Base-by-base conservation (phyloP, 1,139 yeast species). In the Candida gigantensis region DNA sequence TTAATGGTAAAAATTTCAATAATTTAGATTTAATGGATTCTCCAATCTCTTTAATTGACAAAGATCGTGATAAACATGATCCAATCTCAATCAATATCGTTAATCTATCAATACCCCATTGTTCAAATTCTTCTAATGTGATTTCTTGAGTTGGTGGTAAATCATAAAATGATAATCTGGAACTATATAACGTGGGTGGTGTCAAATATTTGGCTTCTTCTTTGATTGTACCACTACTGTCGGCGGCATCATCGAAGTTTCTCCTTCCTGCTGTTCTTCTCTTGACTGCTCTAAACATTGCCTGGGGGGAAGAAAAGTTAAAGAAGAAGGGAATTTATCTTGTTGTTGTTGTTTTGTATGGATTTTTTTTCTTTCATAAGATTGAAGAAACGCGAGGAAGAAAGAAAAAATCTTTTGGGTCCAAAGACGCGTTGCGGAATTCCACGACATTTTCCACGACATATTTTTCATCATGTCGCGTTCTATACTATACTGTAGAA, bases 101-200 rank as follows among this genome's bases (percentile, higher is more conserved):
- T 46, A 92, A 72, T 44, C 99, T 69, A 53, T 92, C 97, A 34
- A 92, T 84, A 6, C 97, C 97, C 97, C 97, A 92, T 12, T 73
- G 72, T 60, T 92, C 98, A 58, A 92, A 94, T 55, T 92, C 86
- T 47, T 90, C 97, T 25, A 92, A 58, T 0, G 97, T 88, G 52
- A 92, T 80, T 60, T 92, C 97, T 24, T 82, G 81, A 24, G 72
- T 60, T 1, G 97, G 97, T 6, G 96, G 94, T 3, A 66, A 48
- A 29, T 71, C 75, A 59, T 92, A 92, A 52, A 90, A 74, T 32
- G 83, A 78, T 35, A 85, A 67, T 28, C 92, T 50, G 13, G 58
- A 50, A 17, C 40, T 27, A 24, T 42, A 45, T 26, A 44, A 36
- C 11, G 30, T 37, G 36, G 49, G 29, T 38, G 32, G 32, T 3